These are phyloP conservation scores for Trametes cingulata DNA, from an alignment of 768 basidiomycete genomes.

Conservation along the genomic window DNA sequence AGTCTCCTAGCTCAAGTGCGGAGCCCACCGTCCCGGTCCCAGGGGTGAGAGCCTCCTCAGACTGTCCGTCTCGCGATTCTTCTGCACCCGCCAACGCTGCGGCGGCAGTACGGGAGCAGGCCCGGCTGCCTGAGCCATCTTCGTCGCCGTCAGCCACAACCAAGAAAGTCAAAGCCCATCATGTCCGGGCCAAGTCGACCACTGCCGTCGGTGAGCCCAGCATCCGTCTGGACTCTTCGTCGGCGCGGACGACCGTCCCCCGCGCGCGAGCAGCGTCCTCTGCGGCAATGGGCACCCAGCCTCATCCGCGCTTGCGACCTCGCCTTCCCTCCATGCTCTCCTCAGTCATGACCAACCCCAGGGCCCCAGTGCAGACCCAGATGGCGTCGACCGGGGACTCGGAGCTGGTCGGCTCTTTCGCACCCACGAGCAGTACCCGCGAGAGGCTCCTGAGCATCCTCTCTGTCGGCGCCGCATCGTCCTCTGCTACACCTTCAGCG, in stretches of 20 bases:
- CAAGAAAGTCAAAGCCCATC: neutral
- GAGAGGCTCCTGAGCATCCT: conserved; percentile 23
- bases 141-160: neutral
- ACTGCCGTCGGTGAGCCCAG: conserved; percentile 11
- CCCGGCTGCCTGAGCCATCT: conserved; percentile 6
- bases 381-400: conserved; percentile 11
- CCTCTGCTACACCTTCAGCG: neutral
- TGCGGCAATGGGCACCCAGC: neutral
- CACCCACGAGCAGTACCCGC: conserved; percentile 28
- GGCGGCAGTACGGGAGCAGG: conserved; percentile 15
- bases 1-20: neutral
- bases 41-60: conserved; percentile 14
- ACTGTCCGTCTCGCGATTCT: conserved; percentile 5
- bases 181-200: conserved; percentile 19
- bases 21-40: conserved; percentile 1
- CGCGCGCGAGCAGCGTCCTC: conserved; percentile 15
- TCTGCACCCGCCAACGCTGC: conserved; percentile 1
- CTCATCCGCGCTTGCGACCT: neutral
- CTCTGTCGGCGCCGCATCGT: neutral
- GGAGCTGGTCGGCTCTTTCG: conserved; percentile 30
- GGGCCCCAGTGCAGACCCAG: conserved; percentile 21
- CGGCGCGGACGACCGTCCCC: conserved; percentile 1
- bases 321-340: conserved; percentile 19
- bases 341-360: conserved; percentile 10
- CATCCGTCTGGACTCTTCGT: conserved; percentile 1